A percentile compares a stretch with the other conserved stretches of the same genome.
These are phyloP conservation scores for Lunasporangiospora selenospora DNA, from an alignment of 192 early-diverging fungal species.

Conservation along the genomic window DNA sequence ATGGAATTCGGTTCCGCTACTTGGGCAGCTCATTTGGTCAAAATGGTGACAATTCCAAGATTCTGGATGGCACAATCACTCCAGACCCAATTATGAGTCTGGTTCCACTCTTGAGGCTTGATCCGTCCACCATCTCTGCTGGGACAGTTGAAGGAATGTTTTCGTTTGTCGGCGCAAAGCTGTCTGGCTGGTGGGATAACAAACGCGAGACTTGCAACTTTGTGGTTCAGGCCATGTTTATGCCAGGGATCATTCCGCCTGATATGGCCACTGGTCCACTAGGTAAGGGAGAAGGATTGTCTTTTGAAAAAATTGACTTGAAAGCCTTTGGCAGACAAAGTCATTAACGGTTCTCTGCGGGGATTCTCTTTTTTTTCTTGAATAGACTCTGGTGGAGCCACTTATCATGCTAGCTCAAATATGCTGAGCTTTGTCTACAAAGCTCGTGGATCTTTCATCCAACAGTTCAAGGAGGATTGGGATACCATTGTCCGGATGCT, in stretches of 20 bases:
- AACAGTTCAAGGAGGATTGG: constrained; percentile 42
- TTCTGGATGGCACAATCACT: not conserved
- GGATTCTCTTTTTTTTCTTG: not conserved
- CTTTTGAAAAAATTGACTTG: not conserved
- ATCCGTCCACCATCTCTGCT: constrained; percentile 22
- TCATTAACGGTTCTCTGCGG: not conserved
- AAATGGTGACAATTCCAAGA: not conserved
- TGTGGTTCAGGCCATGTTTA: constrained; percentile 39
- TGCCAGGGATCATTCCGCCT: constrained; percentile 11
- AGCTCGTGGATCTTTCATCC: constrained; percentile 25
- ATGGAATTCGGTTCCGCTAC: constrained; percentile 25
- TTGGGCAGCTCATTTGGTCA: not conserved
- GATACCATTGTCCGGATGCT: constrained; percentile 42
- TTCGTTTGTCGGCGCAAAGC: constrained; percentile 30
- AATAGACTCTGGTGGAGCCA: constrained; percentile 13
- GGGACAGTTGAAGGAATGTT: constrained; percentile 28
- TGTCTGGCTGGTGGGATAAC: constrained; percentile 44
- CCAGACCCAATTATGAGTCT: not conserved
- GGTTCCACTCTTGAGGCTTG: constrained; percentile 29
- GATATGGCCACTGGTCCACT: constrained; percentile 23
- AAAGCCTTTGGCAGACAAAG: not conserved
- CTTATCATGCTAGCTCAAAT: constrained; percentile 14
- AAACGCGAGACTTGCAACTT: constrained; percentile 44
- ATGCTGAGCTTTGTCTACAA: constrained; percentile 34
- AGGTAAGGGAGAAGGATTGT: constrained; percentile 4